Evolutionary conservation across 345 rosid species (phyloP), one percentile per base, ranked within the genome.

Genomic region (Isatis tinctoria): DNA sequence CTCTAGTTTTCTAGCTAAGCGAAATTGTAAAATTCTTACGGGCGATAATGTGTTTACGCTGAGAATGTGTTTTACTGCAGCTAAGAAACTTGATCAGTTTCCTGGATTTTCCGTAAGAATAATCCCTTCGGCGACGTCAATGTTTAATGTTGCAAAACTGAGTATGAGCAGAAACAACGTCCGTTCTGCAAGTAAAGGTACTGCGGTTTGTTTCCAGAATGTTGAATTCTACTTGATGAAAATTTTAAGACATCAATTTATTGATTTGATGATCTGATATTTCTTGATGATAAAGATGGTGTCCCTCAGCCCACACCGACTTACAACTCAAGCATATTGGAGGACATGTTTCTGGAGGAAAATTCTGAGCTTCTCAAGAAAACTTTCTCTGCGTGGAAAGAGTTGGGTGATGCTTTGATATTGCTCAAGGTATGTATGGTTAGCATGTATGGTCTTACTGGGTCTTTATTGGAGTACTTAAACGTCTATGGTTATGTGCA

Each of bases 321-420:
- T 41, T 94, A 91, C 76, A 88, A 91, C 74, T 80, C 85, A 81
- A 87, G 98, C 75, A 83, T 94, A 64, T 80, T 94, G 85, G 97
- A 91, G 79, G 98, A 91, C 77, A 82, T 91, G 86, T 83, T 76
- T 81, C 57, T 90, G 16, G 93, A 88, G 73, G 90, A 86, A 60
- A 86, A 80, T 76, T 77, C 77, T 24, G 89, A 87, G 54, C 74
- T 86, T 82, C 79, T 91, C 32, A 77, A 79, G 73, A 83, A 80
- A 82, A 84, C 80, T 26, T 83, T 94, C 57, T 64, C 65, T 72
- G 86, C 44, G 69, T 81, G 91, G 94, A 84, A 84, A 72, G 95
- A 81, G 81, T 74, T 94, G 74, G 77, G 86, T 14, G 90, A 90
- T 74, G 88, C 92, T 53, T 72, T 90, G 78, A 75, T 91, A 73